These are phyloP conservation scores for Ustilago vetiveriae DNA, from an alignment of 1,284 basidiomycete genomes.

Conservation along the genomic window DNA sequence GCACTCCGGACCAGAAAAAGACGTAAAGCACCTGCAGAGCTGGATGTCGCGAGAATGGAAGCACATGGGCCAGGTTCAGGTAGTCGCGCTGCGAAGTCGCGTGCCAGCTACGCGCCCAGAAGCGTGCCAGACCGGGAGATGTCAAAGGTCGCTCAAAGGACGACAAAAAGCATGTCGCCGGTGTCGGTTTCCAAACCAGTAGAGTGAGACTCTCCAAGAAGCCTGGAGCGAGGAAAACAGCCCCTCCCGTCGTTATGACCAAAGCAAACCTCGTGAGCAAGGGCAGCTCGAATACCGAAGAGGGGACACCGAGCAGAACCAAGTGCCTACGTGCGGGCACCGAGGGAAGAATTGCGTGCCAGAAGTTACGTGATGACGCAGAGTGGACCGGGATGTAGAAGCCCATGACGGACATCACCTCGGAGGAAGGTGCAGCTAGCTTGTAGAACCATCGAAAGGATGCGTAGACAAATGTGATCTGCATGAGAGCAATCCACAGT, in stretches of 20 bases:
- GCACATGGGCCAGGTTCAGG: slow-evolving; percentile 16
- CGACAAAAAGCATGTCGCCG: slow-evolving; percentile 21
- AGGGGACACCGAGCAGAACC: slow-evolving; percentile 7
- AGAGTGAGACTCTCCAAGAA: slow-evolving; percentile 17
- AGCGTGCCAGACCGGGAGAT: slow-evolving; percentile 15
- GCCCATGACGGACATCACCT: slow-evolving; percentile 18
- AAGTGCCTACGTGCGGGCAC: slow-evolving; percentile 4
- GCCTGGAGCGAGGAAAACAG: slow-evolving; percentile 15
- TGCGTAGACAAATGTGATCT: slow-evolving; percentile 7
- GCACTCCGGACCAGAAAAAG: slow-evolving; percentile 43
- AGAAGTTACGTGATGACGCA: background rate
- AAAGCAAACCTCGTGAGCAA: slow-evolving; percentile 9
- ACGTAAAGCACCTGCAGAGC: slow-evolving; percentile 29
- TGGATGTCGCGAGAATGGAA: slow-evolving; percentile 12
- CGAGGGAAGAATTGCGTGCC: slow-evolving; percentile 8
- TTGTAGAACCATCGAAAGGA: slow-evolving; percentile 26
- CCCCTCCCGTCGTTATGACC: slow-evolving; percentile 7
- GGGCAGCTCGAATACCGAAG: slow-evolving; percentile 21
- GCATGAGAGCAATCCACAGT: slow-evolving; percentile 4
- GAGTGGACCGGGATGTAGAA: slow-evolving; percentile 25
- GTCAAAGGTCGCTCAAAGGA: slow-evolving; percentile 30
- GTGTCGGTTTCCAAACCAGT: slow-evolving; percentile 12
- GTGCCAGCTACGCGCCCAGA: slow-evolving; percentile 48
- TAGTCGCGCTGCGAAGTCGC: slow-evolving; percentile 35
- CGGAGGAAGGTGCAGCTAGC: slow-evolving; percentile 17